Evolutionary conservation across 176 grass and related monocot species (phyloP), one percentile per base, ranked within the genome.

Genomic region (Phoenix roebelenii): DNA sequence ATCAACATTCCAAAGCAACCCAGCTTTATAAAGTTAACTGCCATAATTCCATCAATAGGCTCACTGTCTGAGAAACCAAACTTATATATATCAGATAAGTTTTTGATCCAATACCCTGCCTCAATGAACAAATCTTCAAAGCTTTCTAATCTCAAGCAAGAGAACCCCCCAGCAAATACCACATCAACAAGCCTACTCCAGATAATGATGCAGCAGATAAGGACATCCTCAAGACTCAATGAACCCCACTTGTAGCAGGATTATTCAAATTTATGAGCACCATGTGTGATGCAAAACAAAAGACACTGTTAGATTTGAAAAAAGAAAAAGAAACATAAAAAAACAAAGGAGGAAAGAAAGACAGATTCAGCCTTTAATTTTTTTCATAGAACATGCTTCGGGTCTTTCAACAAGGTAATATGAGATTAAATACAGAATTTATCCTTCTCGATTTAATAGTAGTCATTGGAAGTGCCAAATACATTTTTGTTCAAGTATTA

Each of bases 241-340:
- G 25, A 29, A 60, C 23, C 58, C 58, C 23, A 60, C 44, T 61
- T 68, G 18, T 22, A 61, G 22, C 58, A 60, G 6, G 51, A 48
- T 25, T 52, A 22, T 65, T 49, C 63, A 65, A 44, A 12, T 18
- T 65, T 51, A 51, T 25, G 26, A 32, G 26, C 58, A 65, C 49
- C 15, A 65, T 22, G 16, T 53, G 63, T 52, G 19, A 51, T 50
- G 63, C 18, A 65, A 65, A 65, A 52, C 48, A 65, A 65, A 50
- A 51, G 62, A 52, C 17, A 16, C 5, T n/a, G 48, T 65, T 17
- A 65, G 63, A 30, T 59, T n/a, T 60, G 58, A 60, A n/a, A 60
- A 17, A 32, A 10, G 58, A 18, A 28, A 59, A 59, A 16, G 17
- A 17, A 60, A 32, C 58, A 60, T n/a, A n/a, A 5, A 5, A 60